Evolutionary conservation across 495 filamentous ascomycete genomes (phyloP).

Genomic region (Achaetomiella virescens): DNA sequence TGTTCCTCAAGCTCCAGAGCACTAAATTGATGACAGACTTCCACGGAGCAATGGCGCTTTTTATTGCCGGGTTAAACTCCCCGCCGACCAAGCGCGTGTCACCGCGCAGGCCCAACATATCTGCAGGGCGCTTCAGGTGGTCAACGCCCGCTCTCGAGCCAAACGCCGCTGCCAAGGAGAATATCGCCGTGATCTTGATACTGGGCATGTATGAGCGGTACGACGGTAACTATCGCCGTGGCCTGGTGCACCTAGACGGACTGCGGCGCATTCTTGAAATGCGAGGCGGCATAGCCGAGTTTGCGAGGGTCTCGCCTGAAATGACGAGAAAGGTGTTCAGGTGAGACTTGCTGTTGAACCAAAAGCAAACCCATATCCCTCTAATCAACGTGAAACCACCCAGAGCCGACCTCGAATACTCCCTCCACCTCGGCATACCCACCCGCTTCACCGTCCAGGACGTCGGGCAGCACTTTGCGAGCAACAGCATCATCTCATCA

Average conservation of each 20-base stretch:
- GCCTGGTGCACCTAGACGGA: background rate
- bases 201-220: background rate
- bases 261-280: background rate
- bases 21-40: background rate
- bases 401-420: constrained; percentile 1
- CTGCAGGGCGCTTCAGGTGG: background rate
- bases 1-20: no score
- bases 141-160: background rate
- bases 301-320: background rate
- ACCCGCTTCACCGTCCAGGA: background rate
- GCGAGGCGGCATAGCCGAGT: background rate
- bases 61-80: background rate
- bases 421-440: background rate
- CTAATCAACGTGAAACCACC: no score
- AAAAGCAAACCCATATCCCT: no score
- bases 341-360: background rate
- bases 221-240: background rate
- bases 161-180: background rate
- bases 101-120: background rate
- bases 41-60: constrained; percentile 1
- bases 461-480: background rate
- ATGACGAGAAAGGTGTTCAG: background rate
- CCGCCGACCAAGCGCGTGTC: background rate
- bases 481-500: background rate
- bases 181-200: background rate